phyloP scores from a whole-genome alignment of 1,284 basidiomycete species.

The Irpex sp. region DNA sequence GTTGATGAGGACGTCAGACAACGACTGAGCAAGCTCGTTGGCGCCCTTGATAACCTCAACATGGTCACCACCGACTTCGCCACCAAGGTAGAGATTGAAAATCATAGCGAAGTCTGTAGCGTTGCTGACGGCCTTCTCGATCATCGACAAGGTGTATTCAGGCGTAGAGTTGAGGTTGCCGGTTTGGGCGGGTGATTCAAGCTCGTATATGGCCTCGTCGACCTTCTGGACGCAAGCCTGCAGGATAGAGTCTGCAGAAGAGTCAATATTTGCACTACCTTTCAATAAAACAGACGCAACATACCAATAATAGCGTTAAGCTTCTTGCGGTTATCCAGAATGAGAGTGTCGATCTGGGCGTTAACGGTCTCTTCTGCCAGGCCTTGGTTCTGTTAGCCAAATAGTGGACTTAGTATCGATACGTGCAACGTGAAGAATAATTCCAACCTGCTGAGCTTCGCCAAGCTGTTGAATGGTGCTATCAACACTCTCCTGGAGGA shows the following conservation, averaged over 20 bases:
- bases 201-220: constrained; percentile 95
- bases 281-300: constrained; percentile 14
- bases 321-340: constrained; percentile 97
- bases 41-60: constrained; percentile 98
- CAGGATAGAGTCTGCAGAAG: constrained; percentile 82
- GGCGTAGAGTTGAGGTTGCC: constrained; percentile 97
- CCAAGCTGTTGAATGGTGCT: constrained; percentile 87
- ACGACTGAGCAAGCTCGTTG: constrained; percentile 93
- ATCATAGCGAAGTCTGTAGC: constrained; percentile 95
- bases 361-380: constrained; percentile 87
- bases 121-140: constrained; percentile 93
- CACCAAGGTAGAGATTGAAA: constrained; percentile 89
- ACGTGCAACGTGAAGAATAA: neutral
- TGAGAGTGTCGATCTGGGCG: constrained; percentile 95
- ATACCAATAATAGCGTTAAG: constrained; percentile 95
- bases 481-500: constrained; percentile 97
- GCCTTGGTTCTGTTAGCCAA: constrained; percentile 63
- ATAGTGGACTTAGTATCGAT: neutral
- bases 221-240: constrained; percentile 97
- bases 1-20: constrained; percentile 89
- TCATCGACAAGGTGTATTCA: constrained; percentile 97
- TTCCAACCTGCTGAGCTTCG: constrained; percentile 76
- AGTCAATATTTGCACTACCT: constrained; percentile 2
- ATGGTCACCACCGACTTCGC: constrained; percentile 88
- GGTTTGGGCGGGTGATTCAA: constrained; percentile 91